Evolutionary conservation across 768 basidiomycete genomes (phyloP).

Genomic region (Hydnomerulius pinastri): DNA sequence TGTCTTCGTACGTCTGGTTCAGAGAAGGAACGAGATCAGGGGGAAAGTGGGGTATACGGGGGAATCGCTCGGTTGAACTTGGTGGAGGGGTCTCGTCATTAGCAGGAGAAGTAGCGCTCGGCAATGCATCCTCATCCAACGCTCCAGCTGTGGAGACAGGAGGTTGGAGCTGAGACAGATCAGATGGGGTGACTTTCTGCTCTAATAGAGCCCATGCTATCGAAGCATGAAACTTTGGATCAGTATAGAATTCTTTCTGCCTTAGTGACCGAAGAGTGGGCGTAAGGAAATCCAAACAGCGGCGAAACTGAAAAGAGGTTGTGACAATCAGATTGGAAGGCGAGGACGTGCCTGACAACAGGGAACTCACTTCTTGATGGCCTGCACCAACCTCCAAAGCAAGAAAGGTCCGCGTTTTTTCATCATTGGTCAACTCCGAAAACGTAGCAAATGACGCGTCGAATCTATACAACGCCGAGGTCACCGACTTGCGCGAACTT

Average conservation of each 20-base stretch:
- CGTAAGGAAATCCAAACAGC: constrained; percentile 54
- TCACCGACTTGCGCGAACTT: constrained; percentile 4
- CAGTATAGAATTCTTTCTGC: constrained; percentile 77
- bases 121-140: constrained; percentile 2
- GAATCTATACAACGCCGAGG: constrained; percentile 51
- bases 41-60: constrained; percentile 55
- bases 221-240: constrained; percentile 86
- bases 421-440: constrained; percentile 75
- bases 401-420: constrained; percentile 78
- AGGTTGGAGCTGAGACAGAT: no score
- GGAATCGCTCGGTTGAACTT: constrained; percentile 32
- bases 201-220: constrained; percentile 84
- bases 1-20: constrained; percentile 46
- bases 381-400: constrained; percentile 84
- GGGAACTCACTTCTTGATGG: constrained; percentile 61
- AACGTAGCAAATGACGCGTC: constrained; percentile 70
- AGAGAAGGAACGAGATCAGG: constrained; percentile 46
- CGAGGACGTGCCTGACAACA: not conserved
- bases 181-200: constrained; percentile 4
- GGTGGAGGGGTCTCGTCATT: constrained; percentile 4
- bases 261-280: constrained; percentile 61
- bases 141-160: constrained; percentile 2
- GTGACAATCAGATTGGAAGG: constrained; percentile 13
- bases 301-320: constrained; percentile 55
- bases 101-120: constrained; percentile 1